phyloP scores from a whole-genome alignment of 495 filamentous ascomycete genomes.

The Penicillium psychrofluorescens region DNA sequence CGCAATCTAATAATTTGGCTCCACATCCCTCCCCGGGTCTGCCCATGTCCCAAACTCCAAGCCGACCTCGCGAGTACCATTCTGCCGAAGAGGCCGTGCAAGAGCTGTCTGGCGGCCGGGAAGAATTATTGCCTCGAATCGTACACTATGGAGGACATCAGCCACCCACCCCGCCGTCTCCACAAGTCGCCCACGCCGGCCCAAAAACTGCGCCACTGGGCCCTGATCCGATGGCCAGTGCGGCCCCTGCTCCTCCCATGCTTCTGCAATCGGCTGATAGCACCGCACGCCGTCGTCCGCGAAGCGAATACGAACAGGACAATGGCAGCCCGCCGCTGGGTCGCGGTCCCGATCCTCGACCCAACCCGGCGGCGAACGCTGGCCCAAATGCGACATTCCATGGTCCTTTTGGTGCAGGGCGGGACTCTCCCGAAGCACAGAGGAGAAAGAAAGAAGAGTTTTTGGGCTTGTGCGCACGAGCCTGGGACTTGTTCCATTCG shows the following conservation, averaged over 20 bases:
- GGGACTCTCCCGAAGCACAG: constrained; percentile 79
- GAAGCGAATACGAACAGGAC: constrained; percentile 87
- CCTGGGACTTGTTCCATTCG: constrained; percentile 97
- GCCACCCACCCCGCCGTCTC: constrained; percentile 89
- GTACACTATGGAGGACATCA: constrained; percentile 89
- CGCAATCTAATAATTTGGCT: constrained; percentile 62
- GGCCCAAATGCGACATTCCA: constrained; percentile 48
- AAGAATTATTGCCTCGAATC: constrained; percentile 84
- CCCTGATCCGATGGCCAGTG: constrained; percentile 11
- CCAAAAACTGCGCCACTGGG: constrained; percentile 29
- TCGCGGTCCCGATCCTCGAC: constrained; percentile 33
- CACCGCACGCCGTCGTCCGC: constrained; percentile 62
- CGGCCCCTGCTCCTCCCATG: constrained; percentile 16
- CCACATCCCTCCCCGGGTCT: constrained; percentile 65
- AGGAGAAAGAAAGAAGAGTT: constrained; percentile 93
- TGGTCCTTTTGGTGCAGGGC: constrained; percentile 67
- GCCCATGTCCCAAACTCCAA: constrained; percentile 42
- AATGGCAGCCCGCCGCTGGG: constrained; percentile 44
- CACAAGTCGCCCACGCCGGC: constrained; percentile 35
- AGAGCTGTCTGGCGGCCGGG: constrained; percentile 80
- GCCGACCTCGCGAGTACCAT: constrained; percentile 77
- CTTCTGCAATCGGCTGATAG: constrained; percentile 26
- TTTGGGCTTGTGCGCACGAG: constrained; percentile 72
- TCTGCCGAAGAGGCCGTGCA: constrained; percentile 93
- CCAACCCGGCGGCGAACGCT: constrained; percentile 65